phyloP scores from a whole-genome alignment of 2,329 filamentous ascomycete genomes.

The Fusarium devonianum region DNA sequence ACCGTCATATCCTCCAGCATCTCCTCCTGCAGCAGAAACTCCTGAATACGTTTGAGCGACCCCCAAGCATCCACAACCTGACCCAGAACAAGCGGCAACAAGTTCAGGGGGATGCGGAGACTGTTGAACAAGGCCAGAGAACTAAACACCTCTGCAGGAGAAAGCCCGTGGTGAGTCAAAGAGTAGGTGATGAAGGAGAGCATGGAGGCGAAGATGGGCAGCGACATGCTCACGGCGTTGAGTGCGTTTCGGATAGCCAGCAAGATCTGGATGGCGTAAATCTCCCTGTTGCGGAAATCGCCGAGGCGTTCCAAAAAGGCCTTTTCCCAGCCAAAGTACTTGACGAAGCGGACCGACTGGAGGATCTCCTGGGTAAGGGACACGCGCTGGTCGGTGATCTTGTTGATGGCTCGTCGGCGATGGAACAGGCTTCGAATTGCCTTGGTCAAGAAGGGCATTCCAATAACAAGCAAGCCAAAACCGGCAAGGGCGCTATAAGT shows the following conservation, averaged over 20 bases:
- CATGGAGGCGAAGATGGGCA: conserved; percentile 96
- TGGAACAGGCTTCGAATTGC: conserved; percentile 80
- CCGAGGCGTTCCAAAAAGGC: conserved; percentile 81
- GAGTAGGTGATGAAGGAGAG: conserved; percentile 87
- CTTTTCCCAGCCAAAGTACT: conserved; percentile 95
- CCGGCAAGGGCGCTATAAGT: conserved; percentile 90
- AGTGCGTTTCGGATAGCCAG: conserved; percentile 85
- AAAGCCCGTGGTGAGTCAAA: conserved; percentile 69
- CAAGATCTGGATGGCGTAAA: conserved; percentile 82
- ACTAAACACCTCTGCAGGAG: conserved; percentile 79
- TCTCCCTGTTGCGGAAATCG: conserved; percentile 77
- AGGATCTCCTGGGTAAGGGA: conserved; percentile 92
- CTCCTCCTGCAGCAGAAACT: conserved; percentile 88
- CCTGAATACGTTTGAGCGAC: conserved; percentile 83
- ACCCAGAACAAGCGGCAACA: conserved; percentile 86
- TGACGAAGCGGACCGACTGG: conserved; percentile 91
- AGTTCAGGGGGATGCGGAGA: conserved; percentile 85
- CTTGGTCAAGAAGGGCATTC: conserved; percentile 77
- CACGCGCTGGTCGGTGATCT: conserved; percentile 90
- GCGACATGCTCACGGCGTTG: conserved; percentile 81
- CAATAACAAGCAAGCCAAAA: conserved; percentile 80
- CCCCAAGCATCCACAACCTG: conserved; percentile 90
- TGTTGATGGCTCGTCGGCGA: conserved; percentile 83
- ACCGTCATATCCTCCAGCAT: conserved; percentile 71
- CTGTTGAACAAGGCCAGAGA: conserved; percentile 94